Evolutionary conservation across 106 monocot species (phyloP), one percentile per base, ranked within the genome.

Genomic region (Platanthera zijinensis): DNA sequence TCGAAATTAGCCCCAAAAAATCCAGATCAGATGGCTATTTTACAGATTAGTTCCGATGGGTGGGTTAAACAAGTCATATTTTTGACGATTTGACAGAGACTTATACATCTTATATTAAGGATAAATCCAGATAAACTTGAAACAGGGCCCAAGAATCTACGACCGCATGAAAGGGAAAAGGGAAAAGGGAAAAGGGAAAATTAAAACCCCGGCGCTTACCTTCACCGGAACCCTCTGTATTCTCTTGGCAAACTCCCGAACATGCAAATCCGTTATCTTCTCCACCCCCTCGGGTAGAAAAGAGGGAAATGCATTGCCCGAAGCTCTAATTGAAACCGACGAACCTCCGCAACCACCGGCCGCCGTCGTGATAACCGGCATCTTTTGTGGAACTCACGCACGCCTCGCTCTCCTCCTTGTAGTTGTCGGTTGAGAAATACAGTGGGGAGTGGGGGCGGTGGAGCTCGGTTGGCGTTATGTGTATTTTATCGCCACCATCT

Each of bases 201-300:
- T 39, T 39, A 39, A 39, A 39, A 39, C 39, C 3, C 14, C 14
- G 5, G 2, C 17, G 0, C 10, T 15, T 51, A 92, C 95, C 80
- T 88, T 78, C 3, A 95, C 95, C 10, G 92, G 95, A 3, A 95
- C 30, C 52, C 92, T 74, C 83, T 92, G 84, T 72, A 95, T 95
- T 80, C 92, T 83, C 83, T 76, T 83, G 57, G 92, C 95, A 51
- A 95, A 77, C 48, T 85, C 82, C 45, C 85, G 59, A 2, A 90
- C 90, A 21, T 50, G 14, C 6, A 75, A 74, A 78, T 95, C 95
- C 49, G 77, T 71, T 49, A 95, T 89, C 81, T 21, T 83, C 82
- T 90, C 95, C 69, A 95, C 86, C 82, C 90, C 92, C 76, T 75
- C 82, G 0, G 95, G 95, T 22, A 95, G 84, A 74, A 95, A 95